Evolutionary conservation across 352 stramenopile genomes (phyloP).

Genomic region (Achlya hypogyna): DNA sequence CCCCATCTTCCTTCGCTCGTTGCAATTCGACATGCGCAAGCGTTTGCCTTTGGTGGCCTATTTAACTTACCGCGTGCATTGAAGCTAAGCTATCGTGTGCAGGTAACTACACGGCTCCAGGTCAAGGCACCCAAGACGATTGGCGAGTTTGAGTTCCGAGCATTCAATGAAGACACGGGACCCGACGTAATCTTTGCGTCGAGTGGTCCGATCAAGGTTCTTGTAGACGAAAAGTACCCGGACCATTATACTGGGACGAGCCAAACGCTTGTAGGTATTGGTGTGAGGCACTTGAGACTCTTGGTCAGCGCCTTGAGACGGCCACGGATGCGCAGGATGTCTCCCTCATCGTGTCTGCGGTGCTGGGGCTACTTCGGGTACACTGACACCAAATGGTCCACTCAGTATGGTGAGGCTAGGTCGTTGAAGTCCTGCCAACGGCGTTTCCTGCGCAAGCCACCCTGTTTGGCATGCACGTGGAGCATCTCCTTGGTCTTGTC

Average conservation of each 20-base stretch:
- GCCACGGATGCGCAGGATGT: conserved; percentile 3
- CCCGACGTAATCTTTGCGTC: conserved; percentile 25
- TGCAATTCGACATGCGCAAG: conserved; percentile 72
- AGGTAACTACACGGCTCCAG: conserved; percentile 68
- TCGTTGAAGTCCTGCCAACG: conserved; percentile 12
- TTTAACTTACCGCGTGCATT: conserved; percentile 48
- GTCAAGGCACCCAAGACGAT: conserved; percentile 68
- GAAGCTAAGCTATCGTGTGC: conserved; percentile 41
- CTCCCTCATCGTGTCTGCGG: not conserved
- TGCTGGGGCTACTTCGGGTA: conserved; percentile 11
- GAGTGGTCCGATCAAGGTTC: conserved; percentile 16
- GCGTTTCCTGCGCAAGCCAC: not conserved
- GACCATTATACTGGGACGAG: conserved; percentile 20
- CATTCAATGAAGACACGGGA: conserved; percentile 58
- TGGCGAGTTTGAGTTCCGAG: conserved; percentile 75
- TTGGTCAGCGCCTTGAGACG: not conserved
- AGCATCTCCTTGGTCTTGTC: not conserved
- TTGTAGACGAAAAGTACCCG: conserved; percentile 15
- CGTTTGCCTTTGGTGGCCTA: conserved; percentile 71
- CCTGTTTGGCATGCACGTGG: conserved; percentile 2
- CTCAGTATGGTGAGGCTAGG: not conserved
- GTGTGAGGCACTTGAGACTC: not conserved
- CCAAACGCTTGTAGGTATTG: conserved; percentile 34
- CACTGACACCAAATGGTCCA: not conserved
- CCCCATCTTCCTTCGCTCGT: conserved; percentile 77